Base-by-base conservation (phyloP, 116 monocot species). In the Papilionanthe hybrid region DNA sequence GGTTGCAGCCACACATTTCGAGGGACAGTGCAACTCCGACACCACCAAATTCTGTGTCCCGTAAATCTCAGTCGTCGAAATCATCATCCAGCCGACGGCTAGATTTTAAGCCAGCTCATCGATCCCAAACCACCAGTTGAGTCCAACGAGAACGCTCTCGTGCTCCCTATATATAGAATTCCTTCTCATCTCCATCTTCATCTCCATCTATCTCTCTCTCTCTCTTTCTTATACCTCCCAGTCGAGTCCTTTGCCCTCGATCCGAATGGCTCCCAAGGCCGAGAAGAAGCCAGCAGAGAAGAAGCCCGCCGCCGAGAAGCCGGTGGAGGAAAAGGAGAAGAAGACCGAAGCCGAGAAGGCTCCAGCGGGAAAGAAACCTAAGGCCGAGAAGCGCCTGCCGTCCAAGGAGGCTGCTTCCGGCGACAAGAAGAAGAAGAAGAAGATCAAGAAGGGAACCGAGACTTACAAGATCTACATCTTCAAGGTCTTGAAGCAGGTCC, bases 391-490 rank as follows among this genome's bases (percentile, higher is more conserved):
- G 86, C 78, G 80, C 5, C 75, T 91, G 4, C 91, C 91, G 19
- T 19, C 84, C 10, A 84, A 83, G 75, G 85, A 91, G 13, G 79
- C 79, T 0, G 78, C 41, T 20, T 76, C 75, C 12, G 76, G 58
- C 20, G 84, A 75, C 75, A 84, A 88, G 82, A 85, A 55, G 43
- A 37, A 78, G 78, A 63, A 42, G 45, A 75, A 75, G 75, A 81
- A 81, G 81, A 53, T 28, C 56, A 81, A 81, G 81, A 81, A 76
- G 76, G 76, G 76, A 43, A 66, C 41, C 20, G 93, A 93, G 84
- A 93, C 93, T 29, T 93, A 93, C 86, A 93, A 93, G 89, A 93
- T 93, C 81, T 93, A 93, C 87, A 91, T 93, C 77, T 93, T 93
- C 84, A 93, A 93, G 83, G 93, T 93, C 0, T 58, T 95, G 77